Percentiles rank a stretch among this genome's conserved stretches.
Conservation (phyloP, 805 yeast genomes). For the Sugiyamaella boreocaroliniensis region DNA sequence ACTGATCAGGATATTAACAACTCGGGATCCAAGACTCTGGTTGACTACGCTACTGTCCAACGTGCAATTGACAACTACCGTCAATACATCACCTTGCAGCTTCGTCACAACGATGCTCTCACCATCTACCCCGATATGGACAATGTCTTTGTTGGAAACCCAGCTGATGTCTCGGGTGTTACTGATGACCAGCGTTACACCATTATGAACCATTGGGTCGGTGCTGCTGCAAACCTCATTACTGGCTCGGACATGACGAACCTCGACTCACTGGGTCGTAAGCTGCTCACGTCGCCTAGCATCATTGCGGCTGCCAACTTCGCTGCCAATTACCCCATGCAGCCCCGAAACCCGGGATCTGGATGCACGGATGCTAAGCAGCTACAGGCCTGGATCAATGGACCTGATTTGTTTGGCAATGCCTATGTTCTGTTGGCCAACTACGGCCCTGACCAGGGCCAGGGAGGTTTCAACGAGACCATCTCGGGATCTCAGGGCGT, state of each 20-base stretch:
- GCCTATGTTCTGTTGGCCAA: slow-evolving; percentile 10
- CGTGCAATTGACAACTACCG: slow-evolving; percentile 13
- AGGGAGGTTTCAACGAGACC: slow-evolving; percentile 8
- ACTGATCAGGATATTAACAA: slow-evolving; percentile 12
- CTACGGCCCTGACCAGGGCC: slow-evolving; percentile 14
- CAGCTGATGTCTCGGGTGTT: slow-evolving; percentile 5
- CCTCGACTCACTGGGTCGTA: slow-evolving; percentile 7
- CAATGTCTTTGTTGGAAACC: slow-evolving; percentile 11
- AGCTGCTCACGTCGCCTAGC: slow-evolving; percentile 6
- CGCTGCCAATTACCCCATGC: slow-evolving; percentile 11
- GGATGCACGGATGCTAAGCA: slow-evolving; percentile 9
- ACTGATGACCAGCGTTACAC: slow-evolving; percentile 9
- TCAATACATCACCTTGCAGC: slow-evolving; percentile 9
- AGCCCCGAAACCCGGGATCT: slow-evolving; percentile 13
- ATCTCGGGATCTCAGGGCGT: slow-evolving; percentile 6
- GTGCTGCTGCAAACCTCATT: slow-evolving; percentile 11
- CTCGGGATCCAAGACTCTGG: slow-evolving; percentile 4
- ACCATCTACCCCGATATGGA: slow-evolving; percentile 14
- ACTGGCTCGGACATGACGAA: slow-evolving; percentile 9
- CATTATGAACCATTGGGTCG: slow-evolving; percentile 11
- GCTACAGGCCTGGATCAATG: slow-evolving; percentile 12
- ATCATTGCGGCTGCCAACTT: slow-evolving; percentile 10
- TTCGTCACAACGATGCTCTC: not conserved
- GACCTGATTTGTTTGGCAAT: slow-evolving; percentile 4
- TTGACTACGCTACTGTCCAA: slow-evolving; percentile 7